These are phyloP conservation scores for Pichia insulana DNA, from an alignment of 805 yeast species.

Conservation along the genomic window DNA sequence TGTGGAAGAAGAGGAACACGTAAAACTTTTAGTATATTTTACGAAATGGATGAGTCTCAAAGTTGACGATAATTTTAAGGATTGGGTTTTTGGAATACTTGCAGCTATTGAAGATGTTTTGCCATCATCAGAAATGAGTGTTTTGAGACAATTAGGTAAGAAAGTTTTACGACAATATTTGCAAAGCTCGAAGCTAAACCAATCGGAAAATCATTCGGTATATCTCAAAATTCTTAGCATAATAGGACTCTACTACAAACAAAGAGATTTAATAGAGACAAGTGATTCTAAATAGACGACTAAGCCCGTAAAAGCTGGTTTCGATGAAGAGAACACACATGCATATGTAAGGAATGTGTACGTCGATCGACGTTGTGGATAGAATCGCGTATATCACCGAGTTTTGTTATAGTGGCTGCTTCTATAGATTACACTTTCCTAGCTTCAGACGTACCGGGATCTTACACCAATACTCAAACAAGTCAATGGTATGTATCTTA, in stretches of 20 bases:
- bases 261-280: conserved; percentile 8
- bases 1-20: conserved; percentile 28
- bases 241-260: conserved; percentile 9
- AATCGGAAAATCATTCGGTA: neutral
- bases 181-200: neutral
- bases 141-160: conserved; percentile 34
- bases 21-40: conserved; percentile 33
- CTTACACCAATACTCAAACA: too few species aligned
- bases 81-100: conserved; percentile 36
- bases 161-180: conserved; percentile 24
- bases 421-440: too few species aligned
- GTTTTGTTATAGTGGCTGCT: too few species aligned
- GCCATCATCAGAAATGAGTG: conserved; percentile 31
- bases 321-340: too few species aligned
- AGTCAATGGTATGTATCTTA: too few species aligned
- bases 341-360: too few species aligned
- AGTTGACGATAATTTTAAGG: conserved; percentile 20
- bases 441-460: too few species aligned
- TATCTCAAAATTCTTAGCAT: conserved; percentile 1
- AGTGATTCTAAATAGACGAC: too few species aligned
- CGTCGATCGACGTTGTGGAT: too few species aligned
- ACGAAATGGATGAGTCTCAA: conserved; percentile 34
- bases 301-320: too few species aligned
- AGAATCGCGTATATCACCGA: too few species aligned
- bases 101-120: conserved; percentile 32